These are phyloP conservation scores for Pichia thaimueangensis DNA, from an alignment of 805 yeast species.

Conservation along the genomic window DNA sequence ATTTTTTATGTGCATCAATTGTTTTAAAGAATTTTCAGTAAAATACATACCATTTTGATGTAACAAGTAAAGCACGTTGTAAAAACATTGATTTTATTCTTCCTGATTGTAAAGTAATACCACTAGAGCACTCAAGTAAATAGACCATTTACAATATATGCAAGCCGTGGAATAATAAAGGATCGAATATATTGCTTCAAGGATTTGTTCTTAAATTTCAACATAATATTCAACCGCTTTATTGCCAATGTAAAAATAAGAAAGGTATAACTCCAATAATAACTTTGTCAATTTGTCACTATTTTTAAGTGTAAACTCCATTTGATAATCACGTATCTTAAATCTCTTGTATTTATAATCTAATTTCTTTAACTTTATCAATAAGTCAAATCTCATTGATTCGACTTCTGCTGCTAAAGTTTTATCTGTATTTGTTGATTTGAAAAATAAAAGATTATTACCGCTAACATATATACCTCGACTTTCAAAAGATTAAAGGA, in stretches of 20 bases:
- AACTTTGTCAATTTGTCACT: too few relatives aligned
- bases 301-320: too few relatives aligned
- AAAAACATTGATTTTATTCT: neutral
- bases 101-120: neutral
- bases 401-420: too few relatives aligned
- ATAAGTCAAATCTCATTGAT: neutral
- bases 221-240: neutral
- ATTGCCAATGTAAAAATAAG: neutral
- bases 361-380: too few relatives aligned
- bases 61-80: neutral
- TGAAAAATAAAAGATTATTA: too few relatives aligned
- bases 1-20: too few relatives aligned
- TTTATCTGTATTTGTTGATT: too few relatives aligned
- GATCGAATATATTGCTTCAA: neutral
- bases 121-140: neutral
- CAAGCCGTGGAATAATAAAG: neutral
- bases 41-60: neutral
- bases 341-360: too few relatives aligned
- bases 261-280: too few relatives aligned
- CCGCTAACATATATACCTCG: too few relatives aligned
- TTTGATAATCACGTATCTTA: too few relatives aligned
- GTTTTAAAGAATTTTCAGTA: neutral
- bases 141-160: neutral
- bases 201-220: neutral
- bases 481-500: too few relatives aligned